Conservation (phyloP, 2,329 filamentous ascomycete genomes). For the Penicillium sp. region DNA sequence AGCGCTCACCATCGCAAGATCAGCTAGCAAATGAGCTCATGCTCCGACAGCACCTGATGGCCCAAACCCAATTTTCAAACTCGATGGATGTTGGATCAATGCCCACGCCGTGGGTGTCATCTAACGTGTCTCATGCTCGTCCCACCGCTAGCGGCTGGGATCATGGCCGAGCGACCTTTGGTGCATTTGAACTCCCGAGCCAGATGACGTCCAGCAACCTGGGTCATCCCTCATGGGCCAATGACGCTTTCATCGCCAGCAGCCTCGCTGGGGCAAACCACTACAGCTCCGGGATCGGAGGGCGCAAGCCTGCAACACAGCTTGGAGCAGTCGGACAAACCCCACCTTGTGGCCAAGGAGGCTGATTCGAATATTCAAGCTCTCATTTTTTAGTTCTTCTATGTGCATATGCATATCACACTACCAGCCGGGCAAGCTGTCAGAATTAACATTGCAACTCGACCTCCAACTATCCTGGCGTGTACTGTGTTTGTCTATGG, state of each 20-base stretch:
- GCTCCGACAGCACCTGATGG: conserved; percentile 30
- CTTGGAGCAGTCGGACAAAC: conserved; percentile 48
- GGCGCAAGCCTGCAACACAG: conserved; percentile 32
- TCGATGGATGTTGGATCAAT: conserved; percentile 24
- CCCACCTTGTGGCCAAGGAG: conserved; percentile 51
- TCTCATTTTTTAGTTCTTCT: conserved; percentile 8
- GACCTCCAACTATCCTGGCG: conserved; percentile 1
- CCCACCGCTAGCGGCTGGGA: conserved; percentile 29
- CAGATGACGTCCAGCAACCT: conserved; percentile 31
- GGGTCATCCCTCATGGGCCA: conserved; percentile 36
- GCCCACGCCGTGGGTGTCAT: conserved; percentile 28
- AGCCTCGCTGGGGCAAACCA: conserved; percentile 28
- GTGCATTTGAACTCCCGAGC: conserved; percentile 25
- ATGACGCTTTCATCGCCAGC: conserved; percentile 39
- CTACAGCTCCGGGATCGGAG: conserved; percentile 25
- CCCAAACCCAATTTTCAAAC: conserved; percentile 26
- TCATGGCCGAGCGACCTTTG: conserved; percentile 17
- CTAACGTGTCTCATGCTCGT: conserved; percentile 17
- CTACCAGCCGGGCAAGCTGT: conserved; percentile 2
- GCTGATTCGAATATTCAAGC: conserved; percentile 34
- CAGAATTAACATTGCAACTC: neutral
- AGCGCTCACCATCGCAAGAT: conserved; percentile 27
- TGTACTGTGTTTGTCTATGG: conserved; percentile 1
- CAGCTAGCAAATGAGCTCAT: conserved; percentile 29
- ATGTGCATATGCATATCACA: conserved; percentile 11